Evolutionary conservation across 2,329 filamentous ascomycete genomes (phyloP), one percentile per base, ranked within the genome.

Genomic region (Pseudocercospora fijiensis): DNA sequence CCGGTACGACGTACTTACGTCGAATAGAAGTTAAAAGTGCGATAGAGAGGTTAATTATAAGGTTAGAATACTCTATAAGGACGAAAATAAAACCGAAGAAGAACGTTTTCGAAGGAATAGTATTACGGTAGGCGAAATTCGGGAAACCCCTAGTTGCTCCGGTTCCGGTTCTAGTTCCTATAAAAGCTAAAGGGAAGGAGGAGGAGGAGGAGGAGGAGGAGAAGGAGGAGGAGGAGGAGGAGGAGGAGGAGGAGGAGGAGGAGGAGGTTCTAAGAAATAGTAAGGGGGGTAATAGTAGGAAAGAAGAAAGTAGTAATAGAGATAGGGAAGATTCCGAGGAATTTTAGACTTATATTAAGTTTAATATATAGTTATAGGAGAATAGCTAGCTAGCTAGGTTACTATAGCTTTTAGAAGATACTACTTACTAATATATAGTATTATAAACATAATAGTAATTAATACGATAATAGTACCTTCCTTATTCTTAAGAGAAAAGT

Each of bases 11-110:
- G 22, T 86, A 90, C 70, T 81, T 95, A 63, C 84, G 85, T 16
- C 85, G 90, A 28, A 89, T 90, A 28, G 87, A 96, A 72, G 87
- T 90, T 11, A 96, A 96, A 77, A 87, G 87, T 60, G 83, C 84
- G 10, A 81, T 96, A 43, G 90, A 96, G 71, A 84, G 87, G 62
- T 79, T 96, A n/a, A 84, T 88, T 63, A 86, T 90, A 71, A 86
- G 93, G 61, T 80, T 97, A 13, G 78, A 87, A 53, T 87, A 89
- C 73, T 84, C 86, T 2, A 88, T 94, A 55, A 83, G 92, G 56
- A 90, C 90, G 10, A 85, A 84, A 69, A 68, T 67, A 58, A 73
- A 72, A 70, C 68, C 62, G 55, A 74, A 67, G 69, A 74, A 71
- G 53, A 67, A 69, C 65, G 55, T 76, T 65, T 73, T 76, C 59